Evolutionary conservation across 257 asterid species (phyloP).

Genomic region (Penstemon eatonii): DNA sequence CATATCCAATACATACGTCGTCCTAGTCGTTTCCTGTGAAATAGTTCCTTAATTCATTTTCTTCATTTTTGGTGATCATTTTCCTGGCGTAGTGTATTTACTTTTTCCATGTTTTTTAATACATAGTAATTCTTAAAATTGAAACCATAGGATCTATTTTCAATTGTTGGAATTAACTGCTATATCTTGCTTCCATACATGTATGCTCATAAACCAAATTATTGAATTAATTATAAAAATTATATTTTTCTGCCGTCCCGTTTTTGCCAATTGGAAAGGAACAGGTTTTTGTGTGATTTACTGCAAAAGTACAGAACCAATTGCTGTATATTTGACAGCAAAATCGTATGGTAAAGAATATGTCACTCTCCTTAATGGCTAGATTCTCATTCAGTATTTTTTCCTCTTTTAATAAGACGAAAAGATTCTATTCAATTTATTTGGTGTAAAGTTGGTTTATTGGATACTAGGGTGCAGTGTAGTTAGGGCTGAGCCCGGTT

Average conservation of each 20-base stretch:
- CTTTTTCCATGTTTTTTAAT: constrained; percentile 31
- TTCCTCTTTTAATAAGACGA: too few relatives aligned
- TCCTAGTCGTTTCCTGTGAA: constrained; percentile 26
- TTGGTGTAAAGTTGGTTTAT: too few relatives aligned
- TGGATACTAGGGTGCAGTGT: too few relatives aligned
- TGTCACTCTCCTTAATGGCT: too few relatives aligned
- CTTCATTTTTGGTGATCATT: constrained; percentile 20
- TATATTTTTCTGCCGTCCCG: neutral
- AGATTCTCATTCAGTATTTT: too few relatives aligned
- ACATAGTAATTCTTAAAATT: constrained; percentile 31
- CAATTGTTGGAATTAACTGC: constrained; percentile 7
- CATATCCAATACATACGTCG: constrained; percentile 39
- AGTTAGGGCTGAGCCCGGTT: too few relatives aligned
- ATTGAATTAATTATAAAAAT: too few relatives aligned
- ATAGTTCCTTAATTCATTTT: constrained; percentile 23
- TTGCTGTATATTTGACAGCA: neutral
- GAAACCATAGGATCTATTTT: constrained; percentile 11
- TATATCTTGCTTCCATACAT: too few relatives aligned
- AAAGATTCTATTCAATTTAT: too few relatives aligned
- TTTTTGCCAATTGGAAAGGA: neutral
- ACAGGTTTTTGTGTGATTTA: neutral
- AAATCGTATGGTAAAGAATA: neutral
- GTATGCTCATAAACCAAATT: too few relatives aligned
- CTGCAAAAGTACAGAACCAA: constrained; percentile 3
- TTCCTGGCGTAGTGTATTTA: constrained; percentile 29